These are phyloP conservation scores for Populus hybrid DNA, from an alignment of 441 rosid species.

Conservation along the genomic window DNA sequence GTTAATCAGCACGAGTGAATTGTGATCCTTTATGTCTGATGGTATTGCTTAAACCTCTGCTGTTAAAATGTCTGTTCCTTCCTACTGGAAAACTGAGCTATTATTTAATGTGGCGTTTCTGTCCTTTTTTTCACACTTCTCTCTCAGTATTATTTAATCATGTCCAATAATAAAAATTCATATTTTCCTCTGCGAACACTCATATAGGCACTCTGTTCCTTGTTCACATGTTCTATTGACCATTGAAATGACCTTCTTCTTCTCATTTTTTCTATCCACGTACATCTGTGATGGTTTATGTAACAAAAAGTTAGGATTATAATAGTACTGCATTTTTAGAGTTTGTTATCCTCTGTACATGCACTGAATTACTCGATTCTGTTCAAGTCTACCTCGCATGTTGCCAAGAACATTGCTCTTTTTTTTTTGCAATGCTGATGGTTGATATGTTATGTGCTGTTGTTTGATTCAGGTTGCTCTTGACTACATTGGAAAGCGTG, in stretches of 20 bases:
- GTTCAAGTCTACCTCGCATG: neutral
- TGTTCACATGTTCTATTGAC: neutral
- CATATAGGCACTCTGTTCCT: neutral
- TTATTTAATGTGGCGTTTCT: neutral
- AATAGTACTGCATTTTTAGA: neutral
- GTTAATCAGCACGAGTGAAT: neutral
- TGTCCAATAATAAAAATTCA: neutral
- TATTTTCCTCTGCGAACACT: neutral
- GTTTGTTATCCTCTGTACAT: neutral
- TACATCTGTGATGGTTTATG: neutral
- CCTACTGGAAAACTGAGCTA: neutral
- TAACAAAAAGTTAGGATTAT: neutral
- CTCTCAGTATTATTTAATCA: neutral
- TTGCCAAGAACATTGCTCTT: neutral
- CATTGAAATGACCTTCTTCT: neutral
- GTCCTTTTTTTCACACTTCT: neutral
- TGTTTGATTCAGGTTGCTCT: conserved; percentile 75
- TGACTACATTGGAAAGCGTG: conserved; percentile 94
- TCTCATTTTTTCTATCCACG: neutral
- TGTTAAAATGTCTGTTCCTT: neutral
- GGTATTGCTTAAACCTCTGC: neutral
- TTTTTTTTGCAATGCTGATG: neutral
- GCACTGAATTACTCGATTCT: neutral
- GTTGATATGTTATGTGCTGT: neutral
- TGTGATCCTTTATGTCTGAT: neutral